These are phyloP conservation scores for Pythium graminicola DNA, from an alignment of 352 stramenopile species.

Conservation along the genomic window DNA sequence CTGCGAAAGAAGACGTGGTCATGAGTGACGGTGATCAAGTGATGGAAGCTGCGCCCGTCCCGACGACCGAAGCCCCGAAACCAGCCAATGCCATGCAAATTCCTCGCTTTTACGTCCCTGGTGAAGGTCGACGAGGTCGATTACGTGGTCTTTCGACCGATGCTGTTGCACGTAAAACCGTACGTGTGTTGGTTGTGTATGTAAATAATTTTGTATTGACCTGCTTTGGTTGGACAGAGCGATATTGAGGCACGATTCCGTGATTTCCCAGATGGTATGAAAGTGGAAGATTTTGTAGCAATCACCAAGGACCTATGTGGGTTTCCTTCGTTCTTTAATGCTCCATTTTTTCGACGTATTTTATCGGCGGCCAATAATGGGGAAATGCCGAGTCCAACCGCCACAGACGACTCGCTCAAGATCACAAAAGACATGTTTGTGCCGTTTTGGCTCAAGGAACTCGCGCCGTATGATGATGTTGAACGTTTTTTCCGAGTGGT, in stretches of 20 bases:
- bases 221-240: conserved; percentile 11
- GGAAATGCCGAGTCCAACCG: conserved; percentile 15
- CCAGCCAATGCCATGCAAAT: conserved; percentile 31
- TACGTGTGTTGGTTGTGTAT: conserved; percentile 12
- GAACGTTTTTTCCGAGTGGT: conserved; percentile 97
- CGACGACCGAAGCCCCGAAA: conserved; percentile 7
- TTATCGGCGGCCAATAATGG: conserved; percentile 23
- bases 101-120: conserved; percentile 64
- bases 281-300: conserved; percentile 85
- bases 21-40: conserved; percentile 34
- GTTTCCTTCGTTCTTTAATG: conserved; percentile 99
- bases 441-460: conserved; percentile 92
- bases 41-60: conserved; percentile 28
- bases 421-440: conserved; percentile 89
- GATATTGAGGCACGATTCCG: conserved; percentile 77
- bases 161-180: conserved; percentile 50
- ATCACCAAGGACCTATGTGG: conserved; percentile 97
- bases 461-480: conserved; percentile 93
- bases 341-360: conserved; percentile 93
- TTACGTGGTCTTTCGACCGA: conserved; percentile 58
- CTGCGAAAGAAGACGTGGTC: conserved; percentile 27
- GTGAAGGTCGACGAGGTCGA: conserved; percentile 50
- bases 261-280: conserved; percentile 78
- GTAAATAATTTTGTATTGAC: neutral
- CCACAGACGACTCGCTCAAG: conserved; percentile 30